phyloP scores from a whole-genome alignment of 495 filamentous ascomycete genomes.

The Penicillium egyptiacum region DNA sequence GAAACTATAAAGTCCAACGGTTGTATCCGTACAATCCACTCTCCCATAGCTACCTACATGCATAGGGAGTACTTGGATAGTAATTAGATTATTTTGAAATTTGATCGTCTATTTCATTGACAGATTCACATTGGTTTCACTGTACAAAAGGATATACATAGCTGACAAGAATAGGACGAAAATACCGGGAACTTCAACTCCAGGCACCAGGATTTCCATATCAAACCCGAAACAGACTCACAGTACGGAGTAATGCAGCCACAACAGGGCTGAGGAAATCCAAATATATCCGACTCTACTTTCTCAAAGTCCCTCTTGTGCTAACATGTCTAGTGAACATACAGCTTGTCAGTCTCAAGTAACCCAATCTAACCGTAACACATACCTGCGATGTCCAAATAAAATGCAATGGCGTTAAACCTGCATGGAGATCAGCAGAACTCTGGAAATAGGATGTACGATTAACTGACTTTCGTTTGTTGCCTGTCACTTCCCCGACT shows the following conservation, averaged over 20 bases:
- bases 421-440: slow-evolving; percentile 5
- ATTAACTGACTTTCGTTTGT: slow-evolving; percentile 54
- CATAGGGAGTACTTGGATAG: not conserved
- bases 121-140: not conserved
- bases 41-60: not conserved
- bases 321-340: slow-evolving; percentile 12
- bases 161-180: no score
- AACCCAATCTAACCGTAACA: slow-evolving; percentile 2
- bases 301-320: slow-evolving; percentile 14
- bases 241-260: slow-evolving; percentile 4
- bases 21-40: not conserved
- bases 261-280: slow-evolving; percentile 2
- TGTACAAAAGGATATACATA: not conserved
- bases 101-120: not conserved
- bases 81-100: not conserved
- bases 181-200: not conserved
- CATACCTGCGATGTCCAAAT: slow-evolving; percentile 80
- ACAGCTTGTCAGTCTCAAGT: not conserved
- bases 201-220: slow-evolving; percentile 19
- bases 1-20: not conserved
- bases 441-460: not conserved
- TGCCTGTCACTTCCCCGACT: slow-evolving; percentile 64
- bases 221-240: not conserved
- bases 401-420: slow-evolving; percentile 97
- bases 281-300: not conserved